Evolutionary conservation across 2,329 filamentous ascomycete genomes (phyloP).

Genomic region (Mollisia scopiformis): DNA sequence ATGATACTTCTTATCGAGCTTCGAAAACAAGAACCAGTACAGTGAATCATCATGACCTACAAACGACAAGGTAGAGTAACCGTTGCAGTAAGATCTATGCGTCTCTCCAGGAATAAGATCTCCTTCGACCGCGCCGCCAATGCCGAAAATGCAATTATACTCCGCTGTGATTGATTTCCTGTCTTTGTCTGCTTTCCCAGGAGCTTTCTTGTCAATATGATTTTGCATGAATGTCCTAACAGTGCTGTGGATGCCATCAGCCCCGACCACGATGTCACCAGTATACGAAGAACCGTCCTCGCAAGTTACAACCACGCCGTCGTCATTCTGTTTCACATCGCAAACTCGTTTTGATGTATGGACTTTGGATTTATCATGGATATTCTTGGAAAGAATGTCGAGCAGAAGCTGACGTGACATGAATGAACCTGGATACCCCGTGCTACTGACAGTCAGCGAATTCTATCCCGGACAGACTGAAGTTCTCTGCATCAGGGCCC

Average conservation of each 20-base stretch:
- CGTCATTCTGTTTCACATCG: constrained; percentile 12
- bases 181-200: constrained; percentile 13
- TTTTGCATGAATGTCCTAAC: constrained; percentile 25
- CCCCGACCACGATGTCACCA: constrained; percentile 32
- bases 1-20: constrained; percentile 11
- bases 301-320: constrained; percentile 22
- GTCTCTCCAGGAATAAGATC: constrained; percentile 17
- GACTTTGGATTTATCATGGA: constrained; percentile 24
- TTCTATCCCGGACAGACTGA: too few species aligned
- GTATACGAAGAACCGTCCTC: constrained; percentile 24
- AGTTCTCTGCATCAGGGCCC: too few species aligned
- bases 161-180: constrained; percentile 21
- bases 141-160: constrained; percentile 25
- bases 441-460: constrained; percentile 15
- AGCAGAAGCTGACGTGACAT: constrained; percentile 18
- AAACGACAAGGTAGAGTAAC: constrained; percentile 18
- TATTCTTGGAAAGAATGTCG: constrained; percentile 18
- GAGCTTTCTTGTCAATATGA: constrained; percentile 6
- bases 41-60: constrained; percentile 16
- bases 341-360: constrained; percentile 28
- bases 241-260: constrained; percentile 32
- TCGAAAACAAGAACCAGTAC: constrained; percentile 25
- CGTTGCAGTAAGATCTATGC: constrained; percentile 17
- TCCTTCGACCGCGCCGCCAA: constrained; percentile 13
- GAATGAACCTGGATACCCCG: constrained; percentile 23